Conservation (phyloP, 306 rosid species). For the Nissolia schottii region DNA sequence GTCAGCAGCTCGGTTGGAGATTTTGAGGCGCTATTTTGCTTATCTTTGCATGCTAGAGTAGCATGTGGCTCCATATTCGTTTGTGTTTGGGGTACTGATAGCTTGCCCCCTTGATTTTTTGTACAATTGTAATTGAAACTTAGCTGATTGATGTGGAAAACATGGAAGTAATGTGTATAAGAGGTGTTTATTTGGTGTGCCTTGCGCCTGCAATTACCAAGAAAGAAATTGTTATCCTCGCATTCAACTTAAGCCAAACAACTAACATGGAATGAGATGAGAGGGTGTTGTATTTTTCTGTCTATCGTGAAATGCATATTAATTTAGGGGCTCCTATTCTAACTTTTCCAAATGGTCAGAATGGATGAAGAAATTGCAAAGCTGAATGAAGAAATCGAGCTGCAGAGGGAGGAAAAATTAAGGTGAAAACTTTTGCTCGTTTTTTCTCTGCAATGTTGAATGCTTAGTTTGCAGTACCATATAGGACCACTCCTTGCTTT, state of each 20-base stretch:
- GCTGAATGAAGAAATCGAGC: conserved; percentile 69
- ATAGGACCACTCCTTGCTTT: conserved; percentile 8
- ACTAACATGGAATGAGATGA: background rate
- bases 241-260: background rate
- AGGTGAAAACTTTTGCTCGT: conserved; percentile 40
- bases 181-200: background rate
- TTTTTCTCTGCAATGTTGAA: background rate
- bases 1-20: background rate
- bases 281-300: no score
- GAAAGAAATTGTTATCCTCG: background rate
- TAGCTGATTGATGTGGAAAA: background rate
- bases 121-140: background rate
- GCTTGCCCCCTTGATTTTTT: background rate
- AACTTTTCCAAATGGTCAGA: conserved; percentile 45
- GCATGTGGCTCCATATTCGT: background rate
- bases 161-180: background rate
- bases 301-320: background rate
- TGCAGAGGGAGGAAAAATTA: conserved; percentile 46
- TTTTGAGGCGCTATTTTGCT: background rate
- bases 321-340: background rate
- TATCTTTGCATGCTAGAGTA: no score
- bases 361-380: conserved; percentile 67
- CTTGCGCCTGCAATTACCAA: background rate
- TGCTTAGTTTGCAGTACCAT: background rate
- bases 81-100: background rate